A percentile compares a stretch with the other conserved stretches of the same genome.
These are phyloP conservation scores for Colletotrichum spinosum DNA, from an alignment of 2,329 filamentous ascomycete species.

Conservation along the genomic window DNA sequence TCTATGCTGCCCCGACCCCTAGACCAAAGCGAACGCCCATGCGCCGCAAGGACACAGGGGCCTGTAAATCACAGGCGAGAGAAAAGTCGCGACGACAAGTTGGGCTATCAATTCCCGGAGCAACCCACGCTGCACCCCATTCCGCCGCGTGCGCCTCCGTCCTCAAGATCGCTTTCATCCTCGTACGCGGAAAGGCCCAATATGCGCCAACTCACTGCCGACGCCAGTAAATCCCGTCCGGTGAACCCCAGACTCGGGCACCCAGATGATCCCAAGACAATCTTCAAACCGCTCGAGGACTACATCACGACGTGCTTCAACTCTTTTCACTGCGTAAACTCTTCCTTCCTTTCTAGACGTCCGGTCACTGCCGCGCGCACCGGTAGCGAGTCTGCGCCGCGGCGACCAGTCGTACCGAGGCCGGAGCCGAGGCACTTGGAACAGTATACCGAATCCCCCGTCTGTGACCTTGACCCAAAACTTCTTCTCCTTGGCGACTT, in stretches of 20 bases:
- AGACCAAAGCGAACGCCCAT: slow-evolving; percentile 15
- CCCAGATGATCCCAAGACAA: slow-evolving; percentile 60
- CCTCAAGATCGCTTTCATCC: slow-evolving; percentile 56
- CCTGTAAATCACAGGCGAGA: slow-evolving; percentile 21
- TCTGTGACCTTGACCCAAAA: slow-evolving; percentile 79
- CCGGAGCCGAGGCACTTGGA: slow-evolving; percentile 49
- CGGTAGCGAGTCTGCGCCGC: slow-evolving; percentile 43
- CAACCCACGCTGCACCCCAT: slow-evolving; percentile 51
- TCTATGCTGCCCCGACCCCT: neutral
- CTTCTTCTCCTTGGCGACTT: slow-evolving; percentile 79
- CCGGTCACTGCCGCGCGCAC: slow-evolving; percentile 17
- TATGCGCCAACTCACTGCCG: slow-evolving; percentile 37
- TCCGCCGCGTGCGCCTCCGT: slow-evolving; percentile 41
- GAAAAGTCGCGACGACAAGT: slow-evolving; percentile 18
- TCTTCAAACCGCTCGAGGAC: slow-evolving; percentile 83
- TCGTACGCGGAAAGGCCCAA: slow-evolving; percentile 55
- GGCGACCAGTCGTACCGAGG: slow-evolving; percentile 48
- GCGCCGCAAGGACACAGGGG: slow-evolving; percentile 2
- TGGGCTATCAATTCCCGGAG: slow-evolving; percentile 50
- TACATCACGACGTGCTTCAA: slow-evolving; percentile 78
- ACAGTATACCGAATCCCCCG: slow-evolving; percentile 51
- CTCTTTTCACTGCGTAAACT: slow-evolving; percentile 79
- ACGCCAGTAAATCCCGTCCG: slow-evolving; percentile 28
- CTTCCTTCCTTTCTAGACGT: slow-evolving; percentile 72
- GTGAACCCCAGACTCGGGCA: slow-evolving; percentile 33